Conservation (phyloP, 768 basidiomycete genomes). For the Tephrocybe sp. region DNA sequence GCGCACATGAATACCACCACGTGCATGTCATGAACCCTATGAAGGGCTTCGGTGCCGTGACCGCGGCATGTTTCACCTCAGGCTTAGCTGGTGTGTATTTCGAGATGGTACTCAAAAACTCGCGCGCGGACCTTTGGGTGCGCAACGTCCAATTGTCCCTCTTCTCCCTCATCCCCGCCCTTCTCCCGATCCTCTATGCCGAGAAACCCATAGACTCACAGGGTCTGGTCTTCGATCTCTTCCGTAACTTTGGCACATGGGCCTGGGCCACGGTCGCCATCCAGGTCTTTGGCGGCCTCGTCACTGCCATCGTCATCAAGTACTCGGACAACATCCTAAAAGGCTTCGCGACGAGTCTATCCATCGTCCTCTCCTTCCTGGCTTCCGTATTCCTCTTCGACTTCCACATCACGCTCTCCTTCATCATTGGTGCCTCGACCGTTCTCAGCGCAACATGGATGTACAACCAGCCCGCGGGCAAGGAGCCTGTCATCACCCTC, state of each 20-base stretch:
- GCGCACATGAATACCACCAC: slow-evolving; percentile 66
- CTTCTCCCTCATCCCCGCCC: slow-evolving; percentile 88
- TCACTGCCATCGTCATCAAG: slow-evolving; percentile 96
- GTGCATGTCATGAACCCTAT: slow-evolving; percentile 80
- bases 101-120: slow-evolving; percentile 89
- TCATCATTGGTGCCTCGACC: slow-evolving; percentile 81
- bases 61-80: slow-evolving; percentile 84
- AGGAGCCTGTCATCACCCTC: slow-evolving; percentile 28
- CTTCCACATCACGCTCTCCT: slow-evolving; percentile 83
- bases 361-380: slow-evolving; percentile 93
- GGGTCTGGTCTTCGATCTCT: slow-evolving; percentile 57
- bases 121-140: slow-evolving; percentile 84
- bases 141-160: slow-evolving; percentile 88
- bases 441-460: slow-evolving; percentile 91
- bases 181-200: slow-evolving; percentile 73
- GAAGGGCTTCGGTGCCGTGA: slow-evolving; percentile 82
- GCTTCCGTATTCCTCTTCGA: slow-evolving; percentile 91
- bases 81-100: slow-evolving; percentile 93
- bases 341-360: slow-evolving; percentile 95
- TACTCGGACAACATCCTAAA: slow-evolving; percentile 95
- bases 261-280: slow-evolving; percentile 92
- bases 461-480: slow-evolving; percentile 77
- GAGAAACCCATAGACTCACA: slow-evolving; percentile 39
- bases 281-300: slow-evolving; percentile 90
- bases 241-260: slow-evolving; percentile 90